Evolutionary conservation across 805 yeast genomes (phyloP).

Genomic region (Kluyveromyces wickerhamii): DNA sequence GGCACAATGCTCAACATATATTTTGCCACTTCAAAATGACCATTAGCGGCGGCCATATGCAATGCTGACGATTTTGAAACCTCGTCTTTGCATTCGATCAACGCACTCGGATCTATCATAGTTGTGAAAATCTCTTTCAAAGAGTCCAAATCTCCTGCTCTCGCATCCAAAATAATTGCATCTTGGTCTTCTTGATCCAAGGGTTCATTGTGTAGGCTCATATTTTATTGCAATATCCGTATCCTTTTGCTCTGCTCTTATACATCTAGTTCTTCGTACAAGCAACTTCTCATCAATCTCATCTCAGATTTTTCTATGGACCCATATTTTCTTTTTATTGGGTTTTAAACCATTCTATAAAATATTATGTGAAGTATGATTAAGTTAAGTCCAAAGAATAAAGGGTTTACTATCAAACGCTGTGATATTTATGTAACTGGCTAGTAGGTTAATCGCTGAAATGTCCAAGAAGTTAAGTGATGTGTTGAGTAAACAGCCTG

Average conservation of each 20-base stretch:
- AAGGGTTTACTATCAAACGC: too few relatives aligned
- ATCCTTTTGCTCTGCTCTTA: slow-evolving; percentile 1
- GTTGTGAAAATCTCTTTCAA: slow-evolving; percentile 59
- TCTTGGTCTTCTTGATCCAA: slow-evolving; percentile 71
- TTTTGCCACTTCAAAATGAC: slow-evolving; percentile 62
- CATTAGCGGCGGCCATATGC: slow-evolving; percentile 96
- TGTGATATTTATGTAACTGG: too few relatives aligned
- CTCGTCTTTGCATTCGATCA: slow-evolving; percentile 49
- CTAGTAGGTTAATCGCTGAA: too few relatives aligned
- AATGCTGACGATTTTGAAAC: slow-evolving; percentile 63
- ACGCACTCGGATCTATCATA: slow-evolving; percentile 39
- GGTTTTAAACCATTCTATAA: slow-evolving; percentile 1
- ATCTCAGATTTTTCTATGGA: not conserved
- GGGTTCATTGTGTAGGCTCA: slow-evolving; percentile 28
- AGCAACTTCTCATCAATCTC: not conserved
- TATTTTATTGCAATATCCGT: too few relatives aligned
- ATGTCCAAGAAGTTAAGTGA: slow-evolving; percentile 7
- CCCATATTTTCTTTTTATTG: not conserved
- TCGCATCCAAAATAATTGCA: slow-evolving; percentile 71
- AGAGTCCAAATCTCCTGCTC: slow-evolving; percentile 80
- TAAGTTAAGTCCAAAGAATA: too few relatives aligned
- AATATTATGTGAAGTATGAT: too few relatives aligned
- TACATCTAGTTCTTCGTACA: too few relatives aligned
- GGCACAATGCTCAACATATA: slow-evolving; percentile 45
- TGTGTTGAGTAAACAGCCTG: slow-evolving; percentile 23